A percentile compares a stretch with the other conserved stretches of the same genome.
phyloP scores from a whole-genome alignment of 2,329 filamentous ascomycete genomes.

The Xylogone sp. region DNA sequence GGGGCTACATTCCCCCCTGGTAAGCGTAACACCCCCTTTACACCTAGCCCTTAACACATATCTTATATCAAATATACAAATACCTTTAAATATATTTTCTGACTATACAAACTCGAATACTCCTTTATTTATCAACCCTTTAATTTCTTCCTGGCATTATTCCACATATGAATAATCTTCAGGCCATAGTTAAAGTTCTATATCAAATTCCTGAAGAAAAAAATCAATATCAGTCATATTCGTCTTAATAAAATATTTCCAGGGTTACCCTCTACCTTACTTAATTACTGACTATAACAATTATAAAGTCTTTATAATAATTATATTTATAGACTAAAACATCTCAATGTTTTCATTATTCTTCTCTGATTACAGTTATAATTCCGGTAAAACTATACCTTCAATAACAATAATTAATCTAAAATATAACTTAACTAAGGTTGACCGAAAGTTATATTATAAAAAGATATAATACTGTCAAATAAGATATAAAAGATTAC shows the following conservation, averaged over 20 bases:
- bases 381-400: background rate
- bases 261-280: background rate
- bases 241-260: background rate
- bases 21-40: too few species aligned
- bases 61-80: background rate
- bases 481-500: slow-evolving; percentile 3
- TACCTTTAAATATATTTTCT: background rate
- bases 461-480: too few species aligned
- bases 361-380: background rate
- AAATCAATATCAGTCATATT: background rate
- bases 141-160: too few species aligned
- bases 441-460: slow-evolving; percentile 5
- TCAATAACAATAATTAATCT: background rate
- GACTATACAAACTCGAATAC: background rate
- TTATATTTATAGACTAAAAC: background rate
- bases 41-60: too few species aligned
- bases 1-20: too few species aligned
- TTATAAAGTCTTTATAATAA: background rate
- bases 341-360: background rate
- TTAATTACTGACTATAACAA: background rate
- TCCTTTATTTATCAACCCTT: too few species aligned
- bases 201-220: background rate
- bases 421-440: slow-evolving; percentile 8
- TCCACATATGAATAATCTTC: too few species aligned
- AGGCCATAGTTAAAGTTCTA: background rate